Base-by-base conservation (phyloP, 2,329 filamentous ascomycete species). In the Fusarium musae region DNA sequence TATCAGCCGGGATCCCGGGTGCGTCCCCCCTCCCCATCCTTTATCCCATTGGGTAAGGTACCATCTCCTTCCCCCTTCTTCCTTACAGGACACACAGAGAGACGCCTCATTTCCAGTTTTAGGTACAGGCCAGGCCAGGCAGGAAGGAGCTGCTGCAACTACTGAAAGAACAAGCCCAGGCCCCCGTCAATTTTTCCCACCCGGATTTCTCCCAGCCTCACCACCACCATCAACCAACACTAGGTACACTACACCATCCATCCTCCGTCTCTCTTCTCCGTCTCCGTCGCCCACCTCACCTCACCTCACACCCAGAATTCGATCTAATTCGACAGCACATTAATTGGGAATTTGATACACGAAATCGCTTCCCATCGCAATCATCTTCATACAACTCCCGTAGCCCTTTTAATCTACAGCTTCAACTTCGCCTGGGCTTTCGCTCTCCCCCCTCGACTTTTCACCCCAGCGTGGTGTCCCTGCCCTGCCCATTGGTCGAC, bases 31-130 rank as follows among this genome's bases (percentile, higher is more conserved):
- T 39, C 30, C 30, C 47, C 47, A 21, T 52, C 49, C 49, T 36
- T 19, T 36, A 44, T 60, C 63, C 52, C 26, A 65, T 40, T 66
- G 59, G 59, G 56, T 50, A 62, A 52, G 59, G 56, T 50, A 62
- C 59, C 50, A 49, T 54, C 63, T 47, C 56, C 50, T 61, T 52
- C 50, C 49, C 62, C 69, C 60, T 59, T 62, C 61, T 57, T 46
- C 58, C 53, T 40, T 58, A 53, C 66, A 63, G 56, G 53, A 59
- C 63, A 43, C 69, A 53, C 23, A 49, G 30, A 49, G 36, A 50
- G 63, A 66, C 75, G 75, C 73, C 75, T 77, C 75, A 77, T 77
- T 77, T 76, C 73, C 75, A 74, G 72, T 77, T 75, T 76, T 76
- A 75, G 69, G 74, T 72, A 75, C 70, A 64, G 71, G 65, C 69